These are phyloP conservation scores for Pythium folliculosum DNA, from an alignment of 352 stramenopile species.

Conservation along the genomic window DNA sequence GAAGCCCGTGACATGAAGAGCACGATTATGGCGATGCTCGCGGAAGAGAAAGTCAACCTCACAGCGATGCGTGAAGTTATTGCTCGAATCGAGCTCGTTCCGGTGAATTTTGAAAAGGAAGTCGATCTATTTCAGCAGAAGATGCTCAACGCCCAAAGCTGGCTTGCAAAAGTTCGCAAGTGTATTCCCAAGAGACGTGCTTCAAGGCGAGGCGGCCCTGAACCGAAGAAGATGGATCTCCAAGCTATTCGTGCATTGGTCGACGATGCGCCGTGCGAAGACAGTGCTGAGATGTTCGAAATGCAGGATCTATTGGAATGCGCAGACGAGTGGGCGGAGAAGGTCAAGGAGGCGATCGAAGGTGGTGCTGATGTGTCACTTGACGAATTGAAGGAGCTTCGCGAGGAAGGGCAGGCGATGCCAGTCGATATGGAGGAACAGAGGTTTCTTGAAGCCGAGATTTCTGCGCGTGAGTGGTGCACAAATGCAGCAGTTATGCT, in stretches of 20 bases:
- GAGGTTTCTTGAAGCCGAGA: slow-evolving; percentile 75
- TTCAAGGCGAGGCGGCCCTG: slow-evolving; percentile 45
- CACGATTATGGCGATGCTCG: slow-evolving; percentile 69
- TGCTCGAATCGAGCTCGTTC: slow-evolving; percentile 81
- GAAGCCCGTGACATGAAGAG: slow-evolving; percentile 61
- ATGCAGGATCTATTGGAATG: slow-evolving; percentile 90
- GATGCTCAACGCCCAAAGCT: slow-evolving; percentile 83
- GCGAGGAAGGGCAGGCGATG: slow-evolving; percentile 82
- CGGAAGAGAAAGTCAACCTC: slow-evolving; percentile 82
- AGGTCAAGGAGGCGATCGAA: slow-evolving; percentile 80
- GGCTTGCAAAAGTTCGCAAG: slow-evolving; percentile 85
- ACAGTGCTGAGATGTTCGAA: slow-evolving; percentile 86
- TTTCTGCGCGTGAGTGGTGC: slow-evolving; percentile 79
- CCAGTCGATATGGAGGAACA: slow-evolving; percentile 90
- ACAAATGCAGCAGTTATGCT: slow-evolving; percentile 55
- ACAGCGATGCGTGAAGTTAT: slow-evolving; percentile 79
- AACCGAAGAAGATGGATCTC: slow-evolving; percentile 83
- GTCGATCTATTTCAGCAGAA: slow-evolving; percentile 83
- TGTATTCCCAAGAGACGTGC: slow-evolving; percentile 83
- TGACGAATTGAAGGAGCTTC: slow-evolving; percentile 70
- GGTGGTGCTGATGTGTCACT: slow-evolving; percentile 66
- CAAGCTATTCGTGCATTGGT: slow-evolving; percentile 79
- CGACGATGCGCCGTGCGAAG: slow-evolving; percentile 84
- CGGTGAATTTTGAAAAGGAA: slow-evolving; percentile 81
- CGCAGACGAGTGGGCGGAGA: slow-evolving; percentile 80